Evolutionary conservation across 805 yeast species (phyloP).

Genomic region (Komagataella ulmi): DNA sequence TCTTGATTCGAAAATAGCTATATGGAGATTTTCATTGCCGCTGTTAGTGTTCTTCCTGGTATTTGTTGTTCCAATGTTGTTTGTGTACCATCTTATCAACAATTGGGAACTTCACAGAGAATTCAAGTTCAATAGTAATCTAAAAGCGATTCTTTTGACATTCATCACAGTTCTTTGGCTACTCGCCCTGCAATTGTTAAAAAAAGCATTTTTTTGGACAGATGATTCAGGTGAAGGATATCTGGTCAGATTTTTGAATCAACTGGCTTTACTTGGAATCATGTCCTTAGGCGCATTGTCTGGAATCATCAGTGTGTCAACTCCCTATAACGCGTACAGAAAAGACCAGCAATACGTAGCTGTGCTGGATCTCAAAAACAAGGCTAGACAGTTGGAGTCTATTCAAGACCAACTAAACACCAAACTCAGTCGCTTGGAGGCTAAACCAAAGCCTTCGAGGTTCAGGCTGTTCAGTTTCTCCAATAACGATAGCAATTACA

Average conservation of each 20-base stretch:
- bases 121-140: background rate
- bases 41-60: conserved; percentile 24
- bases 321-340: conserved; percentile 13
- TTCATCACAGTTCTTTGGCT: background rate
- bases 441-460: background rate
- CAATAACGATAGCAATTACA: background rate
- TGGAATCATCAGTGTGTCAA: conserved; percentile 38
- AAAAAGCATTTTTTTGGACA: background rate
- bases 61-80: conserved; percentile 28
- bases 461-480: background rate
- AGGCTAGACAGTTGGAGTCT: background rate
- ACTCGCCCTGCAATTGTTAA: background rate
- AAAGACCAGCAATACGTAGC: background rate
- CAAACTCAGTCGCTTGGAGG: background rate
- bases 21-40: conserved; percentile 26
- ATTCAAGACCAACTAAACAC: background rate
- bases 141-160: background rate
- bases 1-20: conserved; percentile 13
- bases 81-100: background rate
- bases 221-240: background rate
- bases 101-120: background rate
- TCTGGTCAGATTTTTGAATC: conserved; percentile 21
- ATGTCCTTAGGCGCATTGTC: conserved; percentile 35
- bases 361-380: background rate
- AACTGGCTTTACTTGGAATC: conserved; percentile 33